phyloP scores from a whole-genome alignment of 371 early-diverging fungal genomes.

The Rhizopus sp. region DNA sequence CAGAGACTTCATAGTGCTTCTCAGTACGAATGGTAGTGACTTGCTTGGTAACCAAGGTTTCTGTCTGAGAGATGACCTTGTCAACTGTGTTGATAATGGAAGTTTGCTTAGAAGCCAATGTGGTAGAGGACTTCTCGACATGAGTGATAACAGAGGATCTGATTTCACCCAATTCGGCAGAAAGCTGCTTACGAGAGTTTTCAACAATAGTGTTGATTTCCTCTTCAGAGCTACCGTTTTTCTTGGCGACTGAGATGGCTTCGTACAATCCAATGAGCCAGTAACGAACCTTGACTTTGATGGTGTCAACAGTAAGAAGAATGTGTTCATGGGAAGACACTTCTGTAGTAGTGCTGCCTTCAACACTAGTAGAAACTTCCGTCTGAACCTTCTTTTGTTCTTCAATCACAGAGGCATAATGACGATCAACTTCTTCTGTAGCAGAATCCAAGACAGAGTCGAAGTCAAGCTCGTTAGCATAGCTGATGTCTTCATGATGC shows the following conservation, averaged over 20 bases:
- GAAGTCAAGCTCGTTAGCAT: conserved; percentile 23
- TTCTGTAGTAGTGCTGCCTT: conserved; percentile 2
- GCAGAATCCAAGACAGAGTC: conserved; percentile 19
- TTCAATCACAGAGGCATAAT: conserved; percentile 21
- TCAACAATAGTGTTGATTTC: conserved; percentile 31
- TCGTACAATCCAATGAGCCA: conserved; percentile 31
- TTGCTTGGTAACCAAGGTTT: conserved; percentile 23
- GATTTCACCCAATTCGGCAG: conserved; percentile 15
- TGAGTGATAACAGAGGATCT: conserved; percentile 11
- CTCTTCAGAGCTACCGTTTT: conserved; percentile 37
- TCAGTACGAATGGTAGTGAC: conserved; percentile 19
- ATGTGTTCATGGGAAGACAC: conserved; percentile 18
- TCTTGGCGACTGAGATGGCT: conserved; percentile 24
- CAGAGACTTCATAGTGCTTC: conserved; percentile 22
- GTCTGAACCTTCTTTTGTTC: conserved; percentile 17
- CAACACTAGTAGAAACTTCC: neutral
- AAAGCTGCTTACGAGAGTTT: conserved; percentile 29
- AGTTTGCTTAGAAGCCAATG: conserved; percentile 17
- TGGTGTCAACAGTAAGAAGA: conserved; percentile 30
- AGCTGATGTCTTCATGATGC: conserved; percentile 12
- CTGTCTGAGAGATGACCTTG: conserved; percentile 30
- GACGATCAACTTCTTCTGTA: conserved; percentile 29
- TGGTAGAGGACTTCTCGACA: conserved; percentile 19
- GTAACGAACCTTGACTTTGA: conserved; percentile 37
- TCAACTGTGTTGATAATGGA: conserved; percentile 27